phyloP scores from a whole-genome alignment of 768 basidiomycete species.

The Mycena latifolia region DNA sequence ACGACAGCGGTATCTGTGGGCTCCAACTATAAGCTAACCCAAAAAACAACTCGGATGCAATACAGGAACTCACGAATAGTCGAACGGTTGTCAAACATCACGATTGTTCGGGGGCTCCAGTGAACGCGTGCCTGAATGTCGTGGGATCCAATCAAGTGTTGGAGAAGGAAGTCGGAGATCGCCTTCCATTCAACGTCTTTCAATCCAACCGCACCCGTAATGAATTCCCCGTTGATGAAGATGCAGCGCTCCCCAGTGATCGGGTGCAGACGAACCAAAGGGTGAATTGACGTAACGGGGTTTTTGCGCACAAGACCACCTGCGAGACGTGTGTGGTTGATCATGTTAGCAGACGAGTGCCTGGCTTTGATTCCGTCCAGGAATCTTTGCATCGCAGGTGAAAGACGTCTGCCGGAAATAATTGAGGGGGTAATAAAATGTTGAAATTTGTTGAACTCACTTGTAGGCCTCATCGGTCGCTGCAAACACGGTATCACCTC shows the following conservation, averaged over 20 bases:
- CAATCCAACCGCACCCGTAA: constrained; percentile 40
- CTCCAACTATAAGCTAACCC: not conserved
- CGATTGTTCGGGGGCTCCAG: constrained; percentile 42
- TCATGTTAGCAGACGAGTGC: constrained; percentile 44
- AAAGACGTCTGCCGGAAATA: constrained; percentile 22
- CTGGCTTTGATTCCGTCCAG: constrained; percentile 35
- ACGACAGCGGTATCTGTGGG: constrained; percentile 31
- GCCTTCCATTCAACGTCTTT: constrained; percentile 44
- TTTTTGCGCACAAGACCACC: constrained; percentile 46
- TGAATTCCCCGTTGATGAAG: constrained; percentile 46
- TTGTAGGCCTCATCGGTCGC: constrained; percentile 36
- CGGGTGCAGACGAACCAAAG: constrained; percentile 47
- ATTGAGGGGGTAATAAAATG: not conserved
- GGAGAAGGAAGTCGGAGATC: constrained; percentile 41
- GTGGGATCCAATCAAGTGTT: constrained; percentile 41
- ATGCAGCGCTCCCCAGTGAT: constrained; percentile 42
- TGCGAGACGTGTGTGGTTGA: constrained; percentile 36
- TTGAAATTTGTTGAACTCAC: constrained; percentile 16
- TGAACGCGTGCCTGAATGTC: constrained; percentile 43
- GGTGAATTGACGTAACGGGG: constrained; percentile 43
- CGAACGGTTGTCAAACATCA: constrained; percentile 33
- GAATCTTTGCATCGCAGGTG: constrained; percentile 30
- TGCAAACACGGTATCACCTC: constrained; percentile 39
- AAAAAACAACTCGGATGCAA: not conserved
- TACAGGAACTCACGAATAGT: constrained; percentile 22